Evolutionary conservation across 805 yeast species (phyloP).

Genomic region (Lipomyces chichibuensis): DNA sequence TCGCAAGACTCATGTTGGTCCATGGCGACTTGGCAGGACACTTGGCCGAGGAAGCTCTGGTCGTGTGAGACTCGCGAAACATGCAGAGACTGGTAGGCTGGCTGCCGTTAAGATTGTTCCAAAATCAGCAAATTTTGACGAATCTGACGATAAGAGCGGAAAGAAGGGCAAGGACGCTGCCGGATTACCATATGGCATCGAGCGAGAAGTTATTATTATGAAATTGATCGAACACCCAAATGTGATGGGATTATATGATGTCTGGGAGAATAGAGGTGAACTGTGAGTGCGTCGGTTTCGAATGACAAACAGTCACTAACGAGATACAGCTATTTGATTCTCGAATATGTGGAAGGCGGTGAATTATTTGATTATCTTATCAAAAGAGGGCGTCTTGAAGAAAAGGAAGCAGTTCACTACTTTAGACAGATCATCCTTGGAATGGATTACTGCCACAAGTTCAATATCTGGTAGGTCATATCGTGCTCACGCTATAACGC

Average conservation of each 20-base stretch:
- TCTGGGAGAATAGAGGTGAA: slow-evolving; percentile 96
- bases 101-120: slow-evolving; percentile 98
- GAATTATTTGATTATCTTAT: slow-evolving; percentile 91
- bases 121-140: slow-evolving; percentile 63
- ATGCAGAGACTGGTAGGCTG: slow-evolving; percentile 76
- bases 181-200: slow-evolving; percentile 91
- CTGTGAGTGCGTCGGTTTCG: slow-evolving; percentile 44
- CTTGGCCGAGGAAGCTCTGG: slow-evolving; percentile 97
- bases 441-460: slow-evolving; percentile 79
- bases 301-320: background rate
- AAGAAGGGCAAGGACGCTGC: slow-evolving; percentile 48
- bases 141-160: slow-evolving; percentile 23
- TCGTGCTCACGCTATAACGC: background rate
- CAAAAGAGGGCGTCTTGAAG: slow-evolving; percentile 84
- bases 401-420: slow-evolving; percentile 85
- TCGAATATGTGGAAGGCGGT: slow-evolving; percentile 97
- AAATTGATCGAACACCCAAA: slow-evolving; percentile 91
- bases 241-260: slow-evolving; percentile 90
- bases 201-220: slow-evolving; percentile 96
- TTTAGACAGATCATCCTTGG: slow-evolving; percentile 86
- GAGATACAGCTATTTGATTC: slow-evolving; percentile 61
- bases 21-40: slow-evolving; percentile 95
- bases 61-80: slow-evolving; percentile 88
- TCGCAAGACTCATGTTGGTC: slow-evolving; percentile 73
- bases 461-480: slow-evolving; percentile 64